Conservation (phyloP, 129 eudicot genomes). For the sunflower (Helianthus annuus) region DNA sequence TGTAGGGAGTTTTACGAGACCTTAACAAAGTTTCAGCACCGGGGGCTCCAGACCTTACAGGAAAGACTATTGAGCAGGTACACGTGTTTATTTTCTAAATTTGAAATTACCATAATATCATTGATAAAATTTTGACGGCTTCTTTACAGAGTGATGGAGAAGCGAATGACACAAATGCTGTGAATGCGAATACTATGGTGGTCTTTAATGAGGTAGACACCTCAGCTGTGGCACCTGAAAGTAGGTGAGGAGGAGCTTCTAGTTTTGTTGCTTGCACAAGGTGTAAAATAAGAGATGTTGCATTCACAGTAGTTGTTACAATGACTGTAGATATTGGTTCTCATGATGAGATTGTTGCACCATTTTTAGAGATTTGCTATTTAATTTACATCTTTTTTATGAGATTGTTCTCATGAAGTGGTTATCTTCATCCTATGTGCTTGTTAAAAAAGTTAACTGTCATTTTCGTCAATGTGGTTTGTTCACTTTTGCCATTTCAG, state of each 20-base stretch:
- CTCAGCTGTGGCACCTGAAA: slow-evolving; percentile 14
- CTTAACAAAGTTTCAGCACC: slow-evolving; percentile 58
- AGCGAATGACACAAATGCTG: slow-evolving; percentile 46
- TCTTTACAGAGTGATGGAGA: slow-evolving; percentile 50
- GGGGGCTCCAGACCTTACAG: slow-evolving; percentile 49
- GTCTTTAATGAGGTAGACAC: slow-evolving; percentile 41
- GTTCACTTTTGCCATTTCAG: too few relatives aligned
- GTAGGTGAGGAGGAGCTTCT: neutral
- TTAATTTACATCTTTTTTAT: neutral
- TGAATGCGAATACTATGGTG: slow-evolving; percentile 35
- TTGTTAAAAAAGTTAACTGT: too few relatives aligned
- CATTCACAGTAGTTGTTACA: neutral
- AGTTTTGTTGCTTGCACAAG: neutral
- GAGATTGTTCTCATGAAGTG: too few relatives aligned
- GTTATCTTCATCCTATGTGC: neutral
- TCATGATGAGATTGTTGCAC: neutral
- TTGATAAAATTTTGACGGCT: neutral
- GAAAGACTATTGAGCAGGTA: slow-evolving; percentile 50
- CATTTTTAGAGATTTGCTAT: neutral
- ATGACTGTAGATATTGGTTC: slow-evolving; percentile 1
- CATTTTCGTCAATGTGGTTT: too few relatives aligned
- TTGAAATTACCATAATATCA: neutral
- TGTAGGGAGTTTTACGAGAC: slow-evolving; percentile 74
- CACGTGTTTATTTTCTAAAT: neutral
- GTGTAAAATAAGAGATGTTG: slow-evolving; percentile 9